Percentiles rank a stretch among this genome's conserved stretches.
These are phyloP conservation scores for Drechmeria coniospora DNA, from an alignment of 2,329 filamentous ascomycete genomes.

Conservation along the genomic window DNA sequence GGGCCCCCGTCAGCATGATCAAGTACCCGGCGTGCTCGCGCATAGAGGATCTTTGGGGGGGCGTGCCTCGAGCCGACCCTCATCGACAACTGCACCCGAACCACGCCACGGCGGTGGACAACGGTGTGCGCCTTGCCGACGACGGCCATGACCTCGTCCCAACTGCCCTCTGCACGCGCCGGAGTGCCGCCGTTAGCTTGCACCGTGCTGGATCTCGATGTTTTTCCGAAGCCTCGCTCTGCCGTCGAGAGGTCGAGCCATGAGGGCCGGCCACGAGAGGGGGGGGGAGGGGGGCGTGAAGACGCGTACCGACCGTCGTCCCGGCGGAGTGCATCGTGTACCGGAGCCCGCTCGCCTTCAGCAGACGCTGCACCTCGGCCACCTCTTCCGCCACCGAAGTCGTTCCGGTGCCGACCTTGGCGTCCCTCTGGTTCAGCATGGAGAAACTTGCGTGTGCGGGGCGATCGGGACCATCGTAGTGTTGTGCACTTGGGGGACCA, in stretches of 20 bases:
- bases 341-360: slow-evolving; percentile 65
- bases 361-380: slow-evolving; percentile 71
- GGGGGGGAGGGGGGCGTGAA: slow-evolving; percentile 3
- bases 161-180: slow-evolving; percentile 57
- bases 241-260: too few relatives aligned
- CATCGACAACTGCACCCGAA: slow-evolving; percentile 79
- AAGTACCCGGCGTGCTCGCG: not conserved
- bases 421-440: not conserved
- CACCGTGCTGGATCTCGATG: too few relatives aligned
- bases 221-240: too few relatives aligned
- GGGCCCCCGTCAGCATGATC: slow-evolving; percentile 2
- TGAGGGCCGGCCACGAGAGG: not conserved
- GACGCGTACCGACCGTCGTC: slow-evolving; percentile 72
- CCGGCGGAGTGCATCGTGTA: slow-evolving; percentile 89
- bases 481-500: too few relatives aligned
- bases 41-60: slow-evolving; percentile 1
- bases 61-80: slow-evolving; percentile 62
- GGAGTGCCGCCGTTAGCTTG: not conserved
- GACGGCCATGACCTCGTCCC: slow-evolving; percentile 73
- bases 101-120: slow-evolving; percentile 61
- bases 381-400: slow-evolving; percentile 70
- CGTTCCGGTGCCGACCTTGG: slow-evolving; percentile 61
- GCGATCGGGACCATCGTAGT: too few relatives aligned
- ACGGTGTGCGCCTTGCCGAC: slow-evolving; percentile 76
- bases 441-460: too few relatives aligned